Evolutionary conservation across 352 stramenopile species (phyloP), one percentile per base, ranked within the genome.

Genomic region (Globisporangium abappressorium): DNA sequence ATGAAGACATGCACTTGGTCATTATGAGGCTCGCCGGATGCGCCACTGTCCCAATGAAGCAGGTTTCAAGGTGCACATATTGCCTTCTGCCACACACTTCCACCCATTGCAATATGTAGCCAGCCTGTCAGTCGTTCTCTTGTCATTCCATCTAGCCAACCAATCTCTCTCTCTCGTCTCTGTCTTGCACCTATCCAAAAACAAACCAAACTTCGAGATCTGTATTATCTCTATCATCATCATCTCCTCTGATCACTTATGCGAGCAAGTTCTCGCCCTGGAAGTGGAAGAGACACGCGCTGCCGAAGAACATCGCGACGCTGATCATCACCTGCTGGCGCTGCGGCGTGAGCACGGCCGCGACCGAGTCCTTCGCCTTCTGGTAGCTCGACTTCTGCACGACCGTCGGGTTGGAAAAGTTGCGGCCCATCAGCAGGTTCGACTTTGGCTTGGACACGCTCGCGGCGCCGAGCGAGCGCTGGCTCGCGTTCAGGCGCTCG

Each of bases 181-280:
- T 43, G 36, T 18, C 26, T n/a, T 15, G 20, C 28, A 12, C 28
- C 15, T 14, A 49, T 5, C 14, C 15, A 8, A 41, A 62, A 59
- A 62, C 49, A 38, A 62, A 47, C 30, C 43, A 51, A 49, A 22
- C 18, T 51, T 20, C 56, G 24, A 24, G 8, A 43, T 20, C 47
- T 66, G 46, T 59, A 41, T 57, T 66, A n/a, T 36, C 33, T 59
- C 26, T 33, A 51, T 55, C 30, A 43, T 55, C 30, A 43, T 28
- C 8, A 46, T 15, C 24, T n/a, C 3, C 9, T 15, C 43, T 51
- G 5, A 2, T 11, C 1, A n/a, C 68, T 79, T 87, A 89, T 62
- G 78, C 76, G 66, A 95, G 75, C 71, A 95, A 73, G 74, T 94
- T 93, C 70, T 95, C 83, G 67, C 85, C 87, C 66, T 95, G 86